These are phyloP conservation scores for Pyrenophora teres DNA, from an alignment of 2,329 filamentous ascomycete species.

Conservation along the genomic window DNA sequence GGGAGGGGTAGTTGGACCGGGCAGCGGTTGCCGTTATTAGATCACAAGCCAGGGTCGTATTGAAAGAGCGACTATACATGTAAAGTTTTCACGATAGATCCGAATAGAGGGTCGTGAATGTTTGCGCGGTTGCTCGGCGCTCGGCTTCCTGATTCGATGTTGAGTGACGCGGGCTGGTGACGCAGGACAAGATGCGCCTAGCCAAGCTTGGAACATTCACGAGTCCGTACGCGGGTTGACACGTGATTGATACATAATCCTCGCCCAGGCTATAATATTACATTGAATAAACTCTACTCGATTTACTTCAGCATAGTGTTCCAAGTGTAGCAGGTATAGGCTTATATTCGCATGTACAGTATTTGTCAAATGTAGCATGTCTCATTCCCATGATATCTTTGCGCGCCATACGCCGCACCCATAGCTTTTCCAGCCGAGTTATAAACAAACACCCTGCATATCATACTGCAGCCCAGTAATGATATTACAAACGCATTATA, in stretches of 20 bases:
- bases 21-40: background rate
- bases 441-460: slow-evolving; percentile 14
- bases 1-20: slow-evolving; percentile 10
- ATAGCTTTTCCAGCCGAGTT: slow-evolving; percentile 32
- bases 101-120: too few relatives aligned
- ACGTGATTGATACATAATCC: too few relatives aligned
- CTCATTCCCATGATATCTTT: slow-evolving; percentile 16
- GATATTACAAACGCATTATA: slow-evolving; percentile 13
- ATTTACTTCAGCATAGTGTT: too few relatives aligned
- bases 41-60: background rate
- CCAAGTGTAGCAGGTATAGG: too few relatives aligned
- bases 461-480: background rate
- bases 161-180: too few relatives aligned
- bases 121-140: too few relatives aligned
- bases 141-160: too few relatives aligned
- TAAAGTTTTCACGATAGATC: background rate
- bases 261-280: too few relatives aligned
- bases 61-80: background rate
- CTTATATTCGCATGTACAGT: background rate
- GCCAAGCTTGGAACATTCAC: too few relatives aligned
- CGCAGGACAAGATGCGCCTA: too few relatives aligned
- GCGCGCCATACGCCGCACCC: slow-evolving; percentile 16
- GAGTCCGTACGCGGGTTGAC: too few relatives aligned
- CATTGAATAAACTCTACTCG: too few relatives aligned
- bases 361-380: background rate